A percentile compares a stretch with the other conserved stretches of the same genome.
Evolutionary conservation across 2,329 filamentous ascomycete genomes (phyloP).

Genomic region (Cordyceps fumosorosea): DNA sequence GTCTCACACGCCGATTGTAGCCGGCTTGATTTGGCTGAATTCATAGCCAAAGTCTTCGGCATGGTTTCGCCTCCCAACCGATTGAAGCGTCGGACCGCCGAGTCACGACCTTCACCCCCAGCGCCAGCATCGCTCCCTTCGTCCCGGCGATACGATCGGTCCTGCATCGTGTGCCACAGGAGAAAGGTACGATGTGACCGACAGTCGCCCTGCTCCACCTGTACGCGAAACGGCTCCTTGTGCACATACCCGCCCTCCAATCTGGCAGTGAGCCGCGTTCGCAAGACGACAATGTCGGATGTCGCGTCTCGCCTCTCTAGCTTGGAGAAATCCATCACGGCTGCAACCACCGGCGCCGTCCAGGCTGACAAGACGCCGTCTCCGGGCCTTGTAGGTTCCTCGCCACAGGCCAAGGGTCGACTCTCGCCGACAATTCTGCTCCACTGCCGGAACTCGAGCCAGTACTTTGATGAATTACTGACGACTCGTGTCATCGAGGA

Average conservation of each 20-base stretch:
- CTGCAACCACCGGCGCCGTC: not conserved
- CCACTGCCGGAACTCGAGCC: not conserved
- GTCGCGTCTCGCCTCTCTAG: not conserved
- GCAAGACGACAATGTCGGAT: not conserved
- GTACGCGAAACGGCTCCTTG: not conserved
- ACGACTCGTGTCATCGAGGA: not conserved
- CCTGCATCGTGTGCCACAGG: not conserved
- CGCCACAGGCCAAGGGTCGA: not conserved
- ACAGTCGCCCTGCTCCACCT: not conserved
- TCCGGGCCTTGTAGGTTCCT: not conserved
- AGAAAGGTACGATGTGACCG: not conserved
- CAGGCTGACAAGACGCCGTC: not conserved
- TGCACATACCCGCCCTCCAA: not conserved
- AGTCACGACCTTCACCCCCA: not conserved
- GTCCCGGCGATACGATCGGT: not conserved
- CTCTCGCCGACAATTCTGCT: not conserved
- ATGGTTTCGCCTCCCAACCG: no score
- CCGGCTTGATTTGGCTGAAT: no score
- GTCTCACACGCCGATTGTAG: no score
- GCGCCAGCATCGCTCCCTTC: not conserved
- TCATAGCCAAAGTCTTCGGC: no score
- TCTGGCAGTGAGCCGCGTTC: not conserved
- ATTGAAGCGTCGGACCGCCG: not conserved
- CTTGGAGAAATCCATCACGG: not conserved
- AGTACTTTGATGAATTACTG: not conserved